A percentile compares a stretch with the other conserved stretches of the same genome.
Conservation (phyloP, 805 yeast species). For the Debaryomyces hansenii region DNA sequence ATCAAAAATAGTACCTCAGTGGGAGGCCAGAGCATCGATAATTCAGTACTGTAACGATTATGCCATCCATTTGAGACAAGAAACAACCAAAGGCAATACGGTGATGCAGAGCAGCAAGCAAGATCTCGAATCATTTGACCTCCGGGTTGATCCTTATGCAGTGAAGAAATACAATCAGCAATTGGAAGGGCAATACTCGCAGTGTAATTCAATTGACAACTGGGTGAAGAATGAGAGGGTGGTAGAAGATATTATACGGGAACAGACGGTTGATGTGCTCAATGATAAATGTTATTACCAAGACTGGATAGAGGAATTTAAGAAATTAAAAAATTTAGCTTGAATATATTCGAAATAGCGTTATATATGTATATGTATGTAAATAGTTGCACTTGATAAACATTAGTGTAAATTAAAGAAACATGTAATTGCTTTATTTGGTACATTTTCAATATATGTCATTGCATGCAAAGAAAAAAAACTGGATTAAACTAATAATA, state of each 20-base stretch:
- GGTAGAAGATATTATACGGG: conserved; percentile 34
- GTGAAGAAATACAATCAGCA: conserved; percentile 19
- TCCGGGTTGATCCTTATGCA: conserved; percentile 42
- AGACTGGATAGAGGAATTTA: conserved; percentile 35
- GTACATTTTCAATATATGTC: too few species aligned
- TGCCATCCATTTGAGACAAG: conserved; percentile 21
- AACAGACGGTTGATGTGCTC: conserved; percentile 31
- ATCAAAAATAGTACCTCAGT: conserved; percentile 30
- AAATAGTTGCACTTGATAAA: neutral
- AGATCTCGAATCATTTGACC: conserved; percentile 19
- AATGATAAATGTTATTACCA: conserved; percentile 37
- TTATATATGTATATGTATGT: neutral
- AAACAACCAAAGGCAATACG: conserved; percentile 5
- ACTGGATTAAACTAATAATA: neutral
- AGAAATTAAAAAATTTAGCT: conserved; percentile 4
- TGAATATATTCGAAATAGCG: neutral
- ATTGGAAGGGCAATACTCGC: conserved; percentile 20
- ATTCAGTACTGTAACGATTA: conserved; percentile 32
- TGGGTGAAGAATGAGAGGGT: conserved; percentile 38
- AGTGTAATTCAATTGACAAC: conserved; percentile 28
- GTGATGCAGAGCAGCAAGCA: conserved; percentile 1
- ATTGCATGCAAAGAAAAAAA: neutral
- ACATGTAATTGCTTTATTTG: too few species aligned
- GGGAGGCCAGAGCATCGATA: conserved; percentile 32
- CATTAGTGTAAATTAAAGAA: too few species aligned